Evolutionary conservation across 2,329 filamentous ascomycete genomes (phyloP), one percentile per base, ranked within the genome.

Genomic region (Aspergillus candidus): DNA sequence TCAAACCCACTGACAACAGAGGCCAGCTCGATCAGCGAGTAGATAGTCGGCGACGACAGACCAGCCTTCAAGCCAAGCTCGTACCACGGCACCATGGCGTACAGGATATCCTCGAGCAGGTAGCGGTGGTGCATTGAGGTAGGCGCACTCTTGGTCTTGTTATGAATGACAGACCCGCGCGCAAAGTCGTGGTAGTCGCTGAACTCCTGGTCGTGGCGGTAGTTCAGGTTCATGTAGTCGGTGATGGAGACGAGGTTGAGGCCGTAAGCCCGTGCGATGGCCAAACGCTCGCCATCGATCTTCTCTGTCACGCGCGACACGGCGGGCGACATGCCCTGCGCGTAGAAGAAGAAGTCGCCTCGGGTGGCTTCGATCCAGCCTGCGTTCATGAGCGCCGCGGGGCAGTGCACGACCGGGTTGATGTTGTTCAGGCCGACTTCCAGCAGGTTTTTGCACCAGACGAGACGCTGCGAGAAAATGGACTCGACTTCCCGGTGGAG

Each of bases 331-430:
- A 52, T 52, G 14, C 50, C 50, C 30, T 52, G 50, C 11, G 42
- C 44, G 22, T 52, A 52, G 41, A 52, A 52, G 38, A 36, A 50
- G 40, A 52, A 52, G 36, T 52, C 47, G 13, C 50, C 50, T 18
- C 46, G 46, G 35, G 50, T 52, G 17, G 50, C 40, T 32, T 52
- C 50, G 22, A 52, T 50, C 50, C 50, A 52, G n/a, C 50, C 50
- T 3, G 50, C 37, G 27, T 52, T 52, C 50, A 52, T 52, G 11
- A 52, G 47, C 4, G 41, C 47, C 4, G 50, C 50, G 2, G 50
- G 50, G 17, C 41, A 50, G 33, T 52, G 50, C 12, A 48, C 44
- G 17, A 52, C 47, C 11, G 50, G 50, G 40, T 52, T 52, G 44
- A 52, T 47, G 43, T 52, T 52, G 47, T 50, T 52, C 32, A 52